Evolutionary conservation across 2,329 filamentous ascomycete genomes (phyloP).

Genomic region (Pyrenophora graminea): DNA sequence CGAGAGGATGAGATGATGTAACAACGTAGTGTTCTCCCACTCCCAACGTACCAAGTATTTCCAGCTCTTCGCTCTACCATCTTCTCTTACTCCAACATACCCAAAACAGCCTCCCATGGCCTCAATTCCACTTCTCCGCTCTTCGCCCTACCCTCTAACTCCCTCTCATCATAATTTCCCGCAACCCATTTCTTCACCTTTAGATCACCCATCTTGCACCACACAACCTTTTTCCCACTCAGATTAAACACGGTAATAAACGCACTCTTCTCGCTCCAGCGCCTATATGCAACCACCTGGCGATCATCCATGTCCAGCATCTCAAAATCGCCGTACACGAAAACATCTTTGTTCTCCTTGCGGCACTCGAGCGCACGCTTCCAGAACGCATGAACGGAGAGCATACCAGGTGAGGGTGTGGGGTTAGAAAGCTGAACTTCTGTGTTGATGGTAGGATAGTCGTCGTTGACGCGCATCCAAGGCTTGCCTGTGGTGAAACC

Average conservation of each 20-base stretch:
- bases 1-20: too few relatives aligned
- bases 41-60: too few relatives aligned
- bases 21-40: too few relatives aligned
- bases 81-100: conserved; percentile 20
- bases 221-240: conserved; percentile 33
- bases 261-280: conserved; percentile 34
- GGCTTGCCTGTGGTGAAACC: conserved; percentile 65
- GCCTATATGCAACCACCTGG: conserved; percentile 37
- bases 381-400: conserved; percentile 66
- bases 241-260: conserved; percentile 44
- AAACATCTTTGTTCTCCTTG: conserved; percentile 62
- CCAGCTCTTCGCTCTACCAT: background rate
- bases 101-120: conserved; percentile 45
- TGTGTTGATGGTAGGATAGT: conserved; percentile 61
- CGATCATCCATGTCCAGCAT: conserved; percentile 55
- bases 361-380: conserved; percentile 58
- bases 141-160: conserved; percentile 23
- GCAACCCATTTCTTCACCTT: conserved; percentile 44
- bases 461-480: conserved; percentile 65
- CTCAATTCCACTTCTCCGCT: conserved; percentile 30
- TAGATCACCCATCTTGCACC: conserved; percentile 32
- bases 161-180: conserved; percentile 42
- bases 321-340: conserved; percentile 66
- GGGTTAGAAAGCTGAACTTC: conserved; percentile 53
- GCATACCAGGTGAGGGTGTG: conserved; percentile 32